Conservation (phyloP, 1,284 basidiomycete species). For the Fomitiporia mediterranea region DNA sequence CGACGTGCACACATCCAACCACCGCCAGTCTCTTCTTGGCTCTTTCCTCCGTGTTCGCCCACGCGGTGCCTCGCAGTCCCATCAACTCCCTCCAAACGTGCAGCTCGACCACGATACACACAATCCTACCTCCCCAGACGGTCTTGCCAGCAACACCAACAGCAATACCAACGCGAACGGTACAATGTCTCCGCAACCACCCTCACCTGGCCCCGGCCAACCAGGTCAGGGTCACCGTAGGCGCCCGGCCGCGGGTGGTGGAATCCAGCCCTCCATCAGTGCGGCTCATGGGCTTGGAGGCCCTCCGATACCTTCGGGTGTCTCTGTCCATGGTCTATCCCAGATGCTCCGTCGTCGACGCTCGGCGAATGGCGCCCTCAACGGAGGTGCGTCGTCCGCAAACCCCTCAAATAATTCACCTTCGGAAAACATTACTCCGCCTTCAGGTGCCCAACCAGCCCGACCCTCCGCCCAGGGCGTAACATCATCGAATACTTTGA, state of each 20-base stretch:
- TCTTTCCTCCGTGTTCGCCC: constrained; percentile 37
- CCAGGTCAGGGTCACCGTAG: constrained; percentile 17
- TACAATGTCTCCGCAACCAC: constrained; percentile 13
- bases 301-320: constrained; percentile 2
- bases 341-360: constrained; percentile 24
- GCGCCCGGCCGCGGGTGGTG: constrained; percentile 11
- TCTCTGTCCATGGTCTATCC: constrained; percentile 8
- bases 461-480: neutral
- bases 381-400: neutral
- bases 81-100: constrained; percentile 21
- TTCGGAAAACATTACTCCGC: neutral
- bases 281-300: constrained; percentile 10
- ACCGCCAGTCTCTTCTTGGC: constrained; percentile 36
- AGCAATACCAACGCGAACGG: neutral
- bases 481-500: constrained; percentile 5
- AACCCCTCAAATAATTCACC: neutral
- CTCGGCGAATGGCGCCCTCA: constrained; percentile 22
- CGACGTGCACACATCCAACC: constrained; percentile 19
- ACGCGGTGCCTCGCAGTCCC: constrained; percentile 37
- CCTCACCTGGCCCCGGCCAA: constrained; percentile 1
- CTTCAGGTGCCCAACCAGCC: neutral
- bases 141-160: neutral
- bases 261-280: constrained; percentile 5
- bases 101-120: constrained; percentile 10
- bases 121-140: neutral